A percentile compares a stretch with the other conserved stretches of the same genome.
Conservation (phyloP, 2,329 filamentous ascomycete genomes). For the Fusarium secorum region DNA sequence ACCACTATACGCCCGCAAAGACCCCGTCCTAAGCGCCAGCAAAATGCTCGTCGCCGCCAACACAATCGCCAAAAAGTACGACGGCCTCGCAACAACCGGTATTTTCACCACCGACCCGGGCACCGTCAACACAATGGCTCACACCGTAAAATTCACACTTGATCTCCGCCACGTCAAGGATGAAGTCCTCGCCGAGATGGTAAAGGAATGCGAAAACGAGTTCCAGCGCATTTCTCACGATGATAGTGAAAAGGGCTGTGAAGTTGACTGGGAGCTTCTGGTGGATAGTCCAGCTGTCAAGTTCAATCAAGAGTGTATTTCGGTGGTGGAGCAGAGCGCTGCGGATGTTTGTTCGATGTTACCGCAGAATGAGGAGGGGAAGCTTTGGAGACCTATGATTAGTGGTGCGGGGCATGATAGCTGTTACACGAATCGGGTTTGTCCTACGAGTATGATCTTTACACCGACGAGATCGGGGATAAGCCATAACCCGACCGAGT, state of each 20-base stretch:
- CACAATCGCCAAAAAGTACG: not conserved
- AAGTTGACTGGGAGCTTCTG: not conserved
- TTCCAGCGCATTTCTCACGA: not conserved
- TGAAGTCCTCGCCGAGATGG: not conserved
- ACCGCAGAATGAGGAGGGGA: not conserved
- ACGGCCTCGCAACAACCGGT: not conserved
- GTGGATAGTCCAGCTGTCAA: not conserved
- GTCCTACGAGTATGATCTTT: conserved; percentile 17
- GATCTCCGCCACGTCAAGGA: conserved; percentile 1
- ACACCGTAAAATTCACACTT: not conserved
- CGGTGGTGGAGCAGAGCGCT: not conserved
- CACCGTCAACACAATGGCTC: not conserved
- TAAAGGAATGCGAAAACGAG: not conserved
- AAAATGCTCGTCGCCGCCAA: conserved; percentile 11
- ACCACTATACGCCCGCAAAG: conserved; percentile 7
- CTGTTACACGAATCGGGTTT: conserved; percentile 3
- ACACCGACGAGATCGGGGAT: conserved; percentile 5
- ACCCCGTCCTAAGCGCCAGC: not conserved
- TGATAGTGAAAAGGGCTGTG: conserved; percentile 2
- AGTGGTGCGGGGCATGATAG: conserved; percentile 13
- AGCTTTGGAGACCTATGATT: conserved; percentile 3
- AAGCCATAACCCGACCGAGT: not conserved
- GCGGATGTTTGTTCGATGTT: not conserved
- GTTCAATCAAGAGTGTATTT: not conserved
- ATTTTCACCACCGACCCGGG: conserved; percentile 1